Percentiles rank a stretch among this genome's conserved stretches.
phyloP scores from a whole-genome alignment of 495 filamentous ascomycete species.

The Aspergillus taichungensis region DNA sequence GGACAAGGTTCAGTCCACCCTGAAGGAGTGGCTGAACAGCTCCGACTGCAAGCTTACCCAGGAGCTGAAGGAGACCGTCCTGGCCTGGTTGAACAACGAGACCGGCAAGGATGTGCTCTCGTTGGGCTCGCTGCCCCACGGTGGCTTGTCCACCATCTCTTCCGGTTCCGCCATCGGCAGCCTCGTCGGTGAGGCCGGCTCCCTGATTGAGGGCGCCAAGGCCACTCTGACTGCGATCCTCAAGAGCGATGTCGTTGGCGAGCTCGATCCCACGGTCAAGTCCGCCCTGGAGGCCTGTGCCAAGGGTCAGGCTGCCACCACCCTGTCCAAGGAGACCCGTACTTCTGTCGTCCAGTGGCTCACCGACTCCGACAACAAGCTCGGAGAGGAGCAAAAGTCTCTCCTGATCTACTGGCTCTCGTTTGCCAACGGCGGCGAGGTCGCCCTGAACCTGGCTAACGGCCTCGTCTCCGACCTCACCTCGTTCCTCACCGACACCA shows the following conservation, averaged over 20 bases:
- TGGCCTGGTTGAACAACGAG: conserved; percentile 29
- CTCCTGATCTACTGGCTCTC: conserved; percentile 36
- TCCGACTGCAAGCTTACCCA: conserved; percentile 23
- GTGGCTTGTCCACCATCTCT: conserved; percentile 27
- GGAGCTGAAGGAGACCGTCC: conserved; percentile 23
- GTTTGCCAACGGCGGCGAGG: conserved; percentile 21
- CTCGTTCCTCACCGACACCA: conserved; percentile 20
- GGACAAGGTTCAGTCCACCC: conserved; percentile 26
- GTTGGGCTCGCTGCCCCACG: conserved; percentile 20
- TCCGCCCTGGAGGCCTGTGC: conserved; percentile 23
- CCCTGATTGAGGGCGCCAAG: conserved; percentile 22
- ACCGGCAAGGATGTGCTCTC: conserved; percentile 20
- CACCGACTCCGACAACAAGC: conserved; percentile 25
- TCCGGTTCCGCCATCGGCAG: conserved; percentile 27
- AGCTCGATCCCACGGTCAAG: conserved; percentile 23
- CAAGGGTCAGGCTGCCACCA: conserved; percentile 23
- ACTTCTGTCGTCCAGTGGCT: conserved; percentile 32
- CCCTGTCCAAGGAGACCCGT: conserved; percentile 22
- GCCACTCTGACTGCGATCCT: conserved; percentile 31
- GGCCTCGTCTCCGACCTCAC: conserved; percentile 23
- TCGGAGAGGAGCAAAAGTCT: conserved; percentile 36
- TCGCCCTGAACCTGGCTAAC: conserved; percentile 19
- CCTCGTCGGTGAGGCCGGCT: conserved; percentile 24
- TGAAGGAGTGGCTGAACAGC: conserved; percentile 25
- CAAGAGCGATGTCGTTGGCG: conserved; percentile 17